Conservation (phyloP, 495 filamentous ascomycete species). For the Margaritispora aquatica region DNA sequence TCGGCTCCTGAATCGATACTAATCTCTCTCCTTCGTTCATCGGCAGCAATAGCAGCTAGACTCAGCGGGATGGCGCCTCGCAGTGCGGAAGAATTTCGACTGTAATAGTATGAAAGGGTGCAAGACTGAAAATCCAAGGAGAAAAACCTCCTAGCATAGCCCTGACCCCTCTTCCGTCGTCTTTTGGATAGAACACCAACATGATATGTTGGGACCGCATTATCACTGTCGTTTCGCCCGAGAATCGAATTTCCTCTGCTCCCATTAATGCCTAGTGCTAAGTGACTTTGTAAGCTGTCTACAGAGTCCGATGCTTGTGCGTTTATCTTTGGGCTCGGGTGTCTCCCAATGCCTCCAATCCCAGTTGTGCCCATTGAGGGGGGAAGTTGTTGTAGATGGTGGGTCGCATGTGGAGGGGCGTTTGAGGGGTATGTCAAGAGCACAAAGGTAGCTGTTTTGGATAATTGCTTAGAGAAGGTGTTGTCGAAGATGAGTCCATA, state of each 20-base stretch:
- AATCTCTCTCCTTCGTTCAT: slow-evolving; percentile 81
- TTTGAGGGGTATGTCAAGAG: slow-evolving; percentile 88
- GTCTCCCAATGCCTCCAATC: slow-evolving; percentile 26
- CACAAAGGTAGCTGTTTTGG: slow-evolving; percentile 91
- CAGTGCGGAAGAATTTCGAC: slow-evolving; percentile 81
- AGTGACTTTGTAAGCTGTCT: slow-evolving; percentile 50
- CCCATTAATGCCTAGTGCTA: slow-evolving; percentile 2
- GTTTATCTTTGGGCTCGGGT: slow-evolving; percentile 31
- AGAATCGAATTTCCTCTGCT: slow-evolving; percentile 19
- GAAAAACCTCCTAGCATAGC: slow-evolving; percentile 89
- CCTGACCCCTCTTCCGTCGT: slow-evolving; percentile 85
- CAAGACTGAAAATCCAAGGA: slow-evolving; percentile 87
- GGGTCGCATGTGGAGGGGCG: slow-evolving; percentile 69
- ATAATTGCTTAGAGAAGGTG: slow-evolving; percentile 92
- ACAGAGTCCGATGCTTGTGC: slow-evolving; percentile 41
- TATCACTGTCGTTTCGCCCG: slow-evolving; percentile 17
- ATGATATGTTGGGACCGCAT: slow-evolving; percentile 46
- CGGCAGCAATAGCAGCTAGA: slow-evolving; percentile 82
- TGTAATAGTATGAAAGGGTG: slow-evolving; percentile 93
- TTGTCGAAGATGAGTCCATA: slow-evolving; percentile 98
- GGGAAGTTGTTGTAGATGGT: slow-evolving; percentile 49
- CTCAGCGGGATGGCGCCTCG: slow-evolving; percentile 89
- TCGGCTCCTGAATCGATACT: slow-evolving; percentile 96
- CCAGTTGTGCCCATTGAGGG: slow-evolving; percentile 41
- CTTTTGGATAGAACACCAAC: slow-evolving; percentile 83